A percentile compares a stretch with the other conserved stretches of the same genome.
Evolutionary conservation across 257 asterid species (phyloP).

Genomic region (Henckelia pumila): DNA sequence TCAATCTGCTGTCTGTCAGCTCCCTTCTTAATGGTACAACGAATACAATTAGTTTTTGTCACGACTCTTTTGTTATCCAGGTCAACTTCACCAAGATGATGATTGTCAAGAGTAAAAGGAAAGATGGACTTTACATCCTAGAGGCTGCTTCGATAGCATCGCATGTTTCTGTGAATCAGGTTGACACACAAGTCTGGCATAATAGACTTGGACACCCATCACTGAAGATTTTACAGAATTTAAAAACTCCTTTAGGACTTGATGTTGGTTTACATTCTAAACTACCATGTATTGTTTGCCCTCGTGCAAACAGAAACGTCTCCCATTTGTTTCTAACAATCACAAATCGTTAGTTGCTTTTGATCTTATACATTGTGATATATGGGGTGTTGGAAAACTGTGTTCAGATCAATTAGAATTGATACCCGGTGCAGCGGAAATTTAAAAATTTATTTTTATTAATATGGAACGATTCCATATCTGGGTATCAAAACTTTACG

Average conservation of each 20-base stretch:
- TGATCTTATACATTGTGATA: too few species aligned
- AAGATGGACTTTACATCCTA: not conserved
- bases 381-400: too few species aligned
- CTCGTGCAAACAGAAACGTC: rapidly evolving
- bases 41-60: not conserved
- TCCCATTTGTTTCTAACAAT: not conserved
- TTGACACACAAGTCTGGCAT: too few species aligned
- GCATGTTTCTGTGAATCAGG: rapidly evolving
- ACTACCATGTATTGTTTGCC: not conserved
- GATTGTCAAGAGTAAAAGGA: not conserved
- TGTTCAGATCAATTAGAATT: too few species aligned
- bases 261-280: too few species aligned
- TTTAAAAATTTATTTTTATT: too few species aligned
- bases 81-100: not conserved
- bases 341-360: not conserved
- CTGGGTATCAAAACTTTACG: too few species aligned
- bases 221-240: rapidly evolving
- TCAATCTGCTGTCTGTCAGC: not conserved
- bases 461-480: too few species aligned
- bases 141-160: rapidly evolving
- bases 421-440: too few species aligned
- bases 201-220: too few species aligned
- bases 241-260: rapidly evolving
- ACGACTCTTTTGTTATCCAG: not conserved
- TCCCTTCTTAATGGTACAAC: not conserved